Base-by-base conservation (phyloP, 2,329 filamentous ascomycete species). In the Mycocentrospora acerina region DNA sequence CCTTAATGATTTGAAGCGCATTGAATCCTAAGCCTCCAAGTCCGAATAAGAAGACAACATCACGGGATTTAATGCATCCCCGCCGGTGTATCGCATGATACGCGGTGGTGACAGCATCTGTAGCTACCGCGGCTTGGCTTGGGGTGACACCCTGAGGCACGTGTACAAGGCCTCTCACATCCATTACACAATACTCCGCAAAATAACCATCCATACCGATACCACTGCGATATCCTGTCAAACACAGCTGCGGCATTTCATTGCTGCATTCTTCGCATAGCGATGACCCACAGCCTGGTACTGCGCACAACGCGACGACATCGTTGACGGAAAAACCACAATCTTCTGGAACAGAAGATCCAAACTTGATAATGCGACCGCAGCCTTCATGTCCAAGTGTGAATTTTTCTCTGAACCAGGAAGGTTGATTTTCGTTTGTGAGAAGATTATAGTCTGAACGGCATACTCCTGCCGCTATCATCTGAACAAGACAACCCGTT, bases 331-430 rank as follows among this genome's bases (percentile, higher is more conserved):
- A 32, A 35, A 53, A 55, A 19, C 40, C 46, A 5, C 28, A 35
- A 13, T 35, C 24, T 1, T 27, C 10, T 6, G 51, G 19, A 1
- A 55, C 35, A 14, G 15, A 16, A n/a, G 40, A 35, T 1, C 51
- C 48, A 7, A 55, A 15, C 22, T 19, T 13, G 7, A 45, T 34
- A 32, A 55, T 51, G 7, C 31, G 36, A 13, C 51, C 51, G 14
- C 44, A 55, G 7, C 51, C 51, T 43, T 55, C 51, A 35, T 55
- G 51, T 7, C 48, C 51, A 12, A 55, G 48, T 5, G 51, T 55
- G 17, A 55, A 55, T 13, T 42, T n/a, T 1, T 44, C 29, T 29
- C 44, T 34, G 32, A 51, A 55, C 46, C 46, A 55, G 6, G 44
- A 25, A 14, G 51, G 48, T 40, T 55, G 51, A 11, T 39, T 38